Conservation (phyloP, 2,329 filamentous ascomycete genomes). For the Phialophora verrucosa region DNA sequence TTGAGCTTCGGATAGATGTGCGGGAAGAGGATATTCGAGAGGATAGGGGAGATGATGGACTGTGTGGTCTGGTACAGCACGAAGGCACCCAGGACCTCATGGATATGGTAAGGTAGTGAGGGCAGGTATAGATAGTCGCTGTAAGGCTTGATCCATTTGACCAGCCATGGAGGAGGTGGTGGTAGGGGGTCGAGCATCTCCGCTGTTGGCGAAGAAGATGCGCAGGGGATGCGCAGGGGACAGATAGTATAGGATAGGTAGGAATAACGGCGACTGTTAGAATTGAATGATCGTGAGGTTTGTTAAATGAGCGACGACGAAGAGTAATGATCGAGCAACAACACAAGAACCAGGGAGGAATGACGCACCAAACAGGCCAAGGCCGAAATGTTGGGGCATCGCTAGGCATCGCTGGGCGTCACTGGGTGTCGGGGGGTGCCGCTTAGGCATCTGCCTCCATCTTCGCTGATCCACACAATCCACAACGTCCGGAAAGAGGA, state of each 20-base stretch:
- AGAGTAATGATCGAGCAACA: background rate
- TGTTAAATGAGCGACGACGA: constrained; percentile 4
- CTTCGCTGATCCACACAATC: background rate
- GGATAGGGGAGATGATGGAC: constrained; percentile 59
- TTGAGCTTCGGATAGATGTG: constrained; percentile 60
- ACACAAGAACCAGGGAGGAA: constrained; percentile 9
- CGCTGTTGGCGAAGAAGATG: background rate
- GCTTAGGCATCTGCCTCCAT: too few relatives aligned
- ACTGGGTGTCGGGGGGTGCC: too few relatives aligned
- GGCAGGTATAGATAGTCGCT: constrained; percentile 59
- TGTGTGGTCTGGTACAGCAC: constrained; percentile 63
- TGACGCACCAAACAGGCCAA: constrained; percentile 18
- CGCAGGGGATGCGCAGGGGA: background rate
- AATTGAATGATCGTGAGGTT: background rate
- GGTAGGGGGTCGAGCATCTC: constrained; percentile 53
- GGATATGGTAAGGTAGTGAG: constrained; percentile 64
- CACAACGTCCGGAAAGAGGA: background rate
- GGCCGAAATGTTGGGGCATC: constrained; percentile 4
- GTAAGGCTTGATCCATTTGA: constrained; percentile 55
- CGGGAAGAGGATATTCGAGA: constrained; percentile 62
- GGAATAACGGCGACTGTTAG: background rate
- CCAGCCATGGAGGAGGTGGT: constrained; percentile 59
- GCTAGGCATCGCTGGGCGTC: background rate
- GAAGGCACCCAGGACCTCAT: constrained; percentile 65
- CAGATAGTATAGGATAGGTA: background rate